These are phyloP conservation scores for Nakazawaea molendinolei DNA, from an alignment of 805 yeast species.

Conservation along the genomic window DNA sequence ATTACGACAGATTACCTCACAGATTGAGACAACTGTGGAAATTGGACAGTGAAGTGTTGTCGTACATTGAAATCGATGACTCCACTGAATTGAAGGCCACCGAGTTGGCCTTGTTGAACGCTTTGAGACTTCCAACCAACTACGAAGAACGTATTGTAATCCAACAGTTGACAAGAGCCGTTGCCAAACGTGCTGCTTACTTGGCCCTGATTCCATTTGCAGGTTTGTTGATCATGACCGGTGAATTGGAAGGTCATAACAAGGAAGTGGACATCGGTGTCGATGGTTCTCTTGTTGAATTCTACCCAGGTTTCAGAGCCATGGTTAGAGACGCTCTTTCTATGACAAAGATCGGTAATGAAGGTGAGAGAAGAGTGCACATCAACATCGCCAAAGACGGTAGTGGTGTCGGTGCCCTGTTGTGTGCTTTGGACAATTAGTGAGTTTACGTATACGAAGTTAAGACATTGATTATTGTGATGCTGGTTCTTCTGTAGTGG, in stretches of 20 bases:
- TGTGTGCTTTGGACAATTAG: constrained; percentile 57
- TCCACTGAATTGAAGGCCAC: constrained; percentile 67
- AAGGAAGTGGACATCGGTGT: constrained; percentile 88
- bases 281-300: constrained; percentile 92
- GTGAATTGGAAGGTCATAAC: constrained; percentile 57
- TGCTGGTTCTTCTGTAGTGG: too few relatives aligned
- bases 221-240: constrained; percentile 63
- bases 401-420: constrained; percentile 95
- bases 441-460: too few relatives aligned
- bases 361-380: constrained; percentile 67
- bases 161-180: constrained; percentile 67
- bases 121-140: constrained; percentile 64
- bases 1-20: constrained; percentile 43
- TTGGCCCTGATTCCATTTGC: constrained; percentile 87
- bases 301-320: constrained; percentile 83
- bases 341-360: constrained; percentile 62
- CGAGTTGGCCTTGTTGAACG: constrained; percentile 58
- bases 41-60: constrained; percentile 75
- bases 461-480: too few relatives aligned
- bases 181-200: constrained; percentile 84
- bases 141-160: constrained; percentile 67
- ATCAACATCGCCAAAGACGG: constrained; percentile 89
- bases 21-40: constrained; percentile 72
- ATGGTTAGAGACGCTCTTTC: constrained; percentile 75
- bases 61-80: constrained; percentile 81